These are phyloP conservation scores for Teratosphaeria destructans DNA, from an alignment of 2,329 filamentous ascomycete genomes.

Conservation along the genomic window DNA sequence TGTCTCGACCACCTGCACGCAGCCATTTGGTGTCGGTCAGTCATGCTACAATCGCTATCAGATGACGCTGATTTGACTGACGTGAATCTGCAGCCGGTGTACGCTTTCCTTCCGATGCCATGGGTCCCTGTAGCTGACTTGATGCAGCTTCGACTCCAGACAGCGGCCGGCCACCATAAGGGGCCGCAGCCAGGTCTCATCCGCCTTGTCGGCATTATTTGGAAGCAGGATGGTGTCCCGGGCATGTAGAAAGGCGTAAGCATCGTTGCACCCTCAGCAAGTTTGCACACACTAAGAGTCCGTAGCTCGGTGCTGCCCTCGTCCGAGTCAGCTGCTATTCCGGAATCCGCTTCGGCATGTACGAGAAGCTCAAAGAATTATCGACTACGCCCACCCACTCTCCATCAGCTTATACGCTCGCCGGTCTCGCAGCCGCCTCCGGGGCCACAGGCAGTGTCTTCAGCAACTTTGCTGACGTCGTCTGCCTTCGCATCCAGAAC, in stretches of 20 bases:
- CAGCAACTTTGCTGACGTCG: slow-evolving; percentile 15
- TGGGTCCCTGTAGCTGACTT: background rate
- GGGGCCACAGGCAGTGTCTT: slow-evolving; percentile 11
- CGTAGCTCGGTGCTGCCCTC: slow-evolving; percentile 11
- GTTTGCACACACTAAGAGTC: background rate
- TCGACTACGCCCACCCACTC: slow-evolving; percentile 12
- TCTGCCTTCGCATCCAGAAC: slow-evolving; percentile 14
- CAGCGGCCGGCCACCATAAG: background rate
- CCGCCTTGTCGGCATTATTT: slow-evolving; percentile 9
- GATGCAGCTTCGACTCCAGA: background rate
- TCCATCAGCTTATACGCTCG: slow-evolving; percentile 9
- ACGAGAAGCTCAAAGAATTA: slow-evolving; percentile 14
- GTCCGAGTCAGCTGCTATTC: slow-evolving; percentile 12
- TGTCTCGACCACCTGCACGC: slow-evolving; percentile 12
- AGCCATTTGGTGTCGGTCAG: slow-evolving; percentile 14
- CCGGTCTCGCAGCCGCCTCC: slow-evolving; percentile 10
- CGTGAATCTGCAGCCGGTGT: background rate
- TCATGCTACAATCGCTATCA: background rate
- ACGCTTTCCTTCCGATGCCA: background rate
- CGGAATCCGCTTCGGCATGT: slow-evolving; percentile 13
- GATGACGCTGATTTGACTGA: background rate
- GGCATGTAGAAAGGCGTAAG: slow-evolving; percentile 15
- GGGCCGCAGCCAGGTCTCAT: slow-evolving; percentile 5
- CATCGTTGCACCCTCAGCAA: background rate
- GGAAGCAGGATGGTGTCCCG: slow-evolving; percentile 9